These are phyloP conservation scores for Emericellopsis terricola DNA, from an alignment of 495 filamentous ascomycete species.

Conservation along the genomic window DNA sequence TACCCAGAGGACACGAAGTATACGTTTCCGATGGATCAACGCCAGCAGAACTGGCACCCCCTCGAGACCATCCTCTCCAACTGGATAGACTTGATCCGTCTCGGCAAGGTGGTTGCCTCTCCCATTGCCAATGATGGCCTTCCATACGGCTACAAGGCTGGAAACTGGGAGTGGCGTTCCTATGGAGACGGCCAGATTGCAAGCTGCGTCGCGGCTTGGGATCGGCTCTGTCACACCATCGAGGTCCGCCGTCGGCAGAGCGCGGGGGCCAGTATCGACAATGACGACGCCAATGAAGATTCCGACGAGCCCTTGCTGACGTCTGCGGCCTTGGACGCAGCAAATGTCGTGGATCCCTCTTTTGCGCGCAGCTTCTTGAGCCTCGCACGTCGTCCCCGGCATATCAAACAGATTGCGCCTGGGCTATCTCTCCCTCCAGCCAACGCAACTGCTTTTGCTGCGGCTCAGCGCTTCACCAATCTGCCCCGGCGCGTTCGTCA, in stretches of 20 bases:
- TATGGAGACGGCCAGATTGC: conserved; percentile 9
- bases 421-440: conserved; percentile 14
- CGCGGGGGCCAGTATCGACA: not conserved
- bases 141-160: conserved; percentile 7
- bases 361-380: conserved; percentile 16
- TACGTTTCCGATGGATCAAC: conserved; percentile 6
- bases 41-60: conserved; percentile 13
- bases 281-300: not conserved
- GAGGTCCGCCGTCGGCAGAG: conserved; percentile 5
- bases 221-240: conserved; percentile 7
- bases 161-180: conserved; percentile 9
- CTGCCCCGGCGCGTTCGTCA: conserved; percentile 3
- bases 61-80: conserved; percentile 21
- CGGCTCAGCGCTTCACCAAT: conserved; percentile 9
- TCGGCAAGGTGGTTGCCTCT: conserved; percentile 14
- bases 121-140: conserved; percentile 2
- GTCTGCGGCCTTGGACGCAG: conserved; percentile 10
- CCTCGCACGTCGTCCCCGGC: conserved; percentile 13
- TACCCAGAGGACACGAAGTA: conserved; percentile 7
- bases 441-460: conserved; percentile 9
- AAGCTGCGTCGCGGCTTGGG: conserved; percentile 4
- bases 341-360: conserved; percentile 11
- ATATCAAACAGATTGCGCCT: conserved; percentile 15
- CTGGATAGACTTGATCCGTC: conserved; percentile 14
- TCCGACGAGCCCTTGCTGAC: conserved; percentile 8